phyloP scores from a whole-genome alignment of 495 filamentous ascomycete species.

The Trichoderma parareesei region DNA sequence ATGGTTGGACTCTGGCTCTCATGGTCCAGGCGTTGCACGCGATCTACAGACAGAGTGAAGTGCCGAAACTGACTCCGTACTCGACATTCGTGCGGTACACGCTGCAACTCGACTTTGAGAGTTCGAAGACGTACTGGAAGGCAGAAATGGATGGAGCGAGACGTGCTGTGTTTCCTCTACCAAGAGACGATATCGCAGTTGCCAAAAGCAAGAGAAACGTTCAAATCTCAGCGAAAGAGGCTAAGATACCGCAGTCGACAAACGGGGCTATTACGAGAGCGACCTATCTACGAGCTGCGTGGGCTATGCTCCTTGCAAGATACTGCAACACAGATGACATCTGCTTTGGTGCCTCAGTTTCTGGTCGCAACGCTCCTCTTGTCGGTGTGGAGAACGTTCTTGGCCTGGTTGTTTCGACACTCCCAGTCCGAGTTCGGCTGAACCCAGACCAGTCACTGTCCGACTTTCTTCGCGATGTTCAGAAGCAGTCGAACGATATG shows the following conservation, averaged over 20 bases:
- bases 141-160: conserved; percentile 21
- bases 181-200: conserved; percentile 20
- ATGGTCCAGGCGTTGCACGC: background rate
- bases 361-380: conserved; percentile 39
- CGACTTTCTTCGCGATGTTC: conserved; percentile 21
- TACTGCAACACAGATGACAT: conserved; percentile 35
- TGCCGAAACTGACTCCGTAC: background rate
- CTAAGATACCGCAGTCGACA: conserved; percentile 8
- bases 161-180: conserved; percentile 19
- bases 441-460: conserved; percentile 11
- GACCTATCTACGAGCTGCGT: conserved; percentile 40
- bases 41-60: background rate
- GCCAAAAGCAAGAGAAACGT: background rate
- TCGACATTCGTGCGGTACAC: background rate
- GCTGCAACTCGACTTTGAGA: background rate
- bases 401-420: conserved; percentile 49
- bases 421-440: conserved; percentile 39
- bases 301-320: conserved; percentile 33
- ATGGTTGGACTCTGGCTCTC: conserved; percentile 8
- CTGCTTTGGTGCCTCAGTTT: conserved; percentile 40
- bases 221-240: background rate
- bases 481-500: conserved; percentile 28
- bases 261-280: conserved; percentile 19
- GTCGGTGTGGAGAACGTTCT: conserved; percentile 36
- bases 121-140: conserved; percentile 10